phyloP scores from a whole-genome alignment of 2,329 filamentous ascomycete species.

The Paradendryphiella salina region DNA sequence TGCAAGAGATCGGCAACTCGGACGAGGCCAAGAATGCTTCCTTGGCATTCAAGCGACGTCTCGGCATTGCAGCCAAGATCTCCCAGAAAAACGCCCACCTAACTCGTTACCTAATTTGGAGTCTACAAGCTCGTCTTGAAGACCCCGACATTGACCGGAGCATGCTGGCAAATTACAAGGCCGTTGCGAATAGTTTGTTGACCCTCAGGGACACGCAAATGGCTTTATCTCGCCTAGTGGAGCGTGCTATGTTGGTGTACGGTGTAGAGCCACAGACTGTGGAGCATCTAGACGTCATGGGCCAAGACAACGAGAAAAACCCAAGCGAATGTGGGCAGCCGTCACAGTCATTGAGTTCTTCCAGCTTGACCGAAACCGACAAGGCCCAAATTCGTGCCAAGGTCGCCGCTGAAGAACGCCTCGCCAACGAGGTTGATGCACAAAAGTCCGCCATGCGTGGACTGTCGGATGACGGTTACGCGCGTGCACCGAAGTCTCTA shows the following conservation, averaged over 20 bases:
- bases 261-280: conserved; percentile 20
- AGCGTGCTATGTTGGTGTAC: conserved; percentile 28
- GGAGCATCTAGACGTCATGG: conserved; percentile 8
- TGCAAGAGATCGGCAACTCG: conserved; percentile 15
- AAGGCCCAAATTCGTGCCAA: conserved; percentile 15
- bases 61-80: conserved; percentile 29
- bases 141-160: conserved; percentile 17
- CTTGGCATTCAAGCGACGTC: conserved; percentile 25
- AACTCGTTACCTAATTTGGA: conserved; percentile 35
- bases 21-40: conserved; percentile 9
- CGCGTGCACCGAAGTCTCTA: conserved; percentile 17
- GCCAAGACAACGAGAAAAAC: not conserved
- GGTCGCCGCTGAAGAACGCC: conserved; percentile 25
- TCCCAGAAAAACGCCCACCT: conserved; percentile 35
- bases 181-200: conserved; percentile 31
- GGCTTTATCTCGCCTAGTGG: conserved; percentile 31
- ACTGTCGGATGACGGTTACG: conserved; percentile 37
- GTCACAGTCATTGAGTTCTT: not conserved
- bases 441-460: conserved; percentile 36
- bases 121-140: conserved; percentile 36
- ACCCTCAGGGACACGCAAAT: conserved; percentile 38
- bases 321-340: not conserved
- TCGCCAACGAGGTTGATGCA: conserved; percentile 34
- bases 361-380: conserved; percentile 1
- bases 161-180: conserved; percentile 22